phyloP scores from a whole-genome alignment of 495 filamentous ascomycete genomes.

The Terfezia boudieri region DNA sequence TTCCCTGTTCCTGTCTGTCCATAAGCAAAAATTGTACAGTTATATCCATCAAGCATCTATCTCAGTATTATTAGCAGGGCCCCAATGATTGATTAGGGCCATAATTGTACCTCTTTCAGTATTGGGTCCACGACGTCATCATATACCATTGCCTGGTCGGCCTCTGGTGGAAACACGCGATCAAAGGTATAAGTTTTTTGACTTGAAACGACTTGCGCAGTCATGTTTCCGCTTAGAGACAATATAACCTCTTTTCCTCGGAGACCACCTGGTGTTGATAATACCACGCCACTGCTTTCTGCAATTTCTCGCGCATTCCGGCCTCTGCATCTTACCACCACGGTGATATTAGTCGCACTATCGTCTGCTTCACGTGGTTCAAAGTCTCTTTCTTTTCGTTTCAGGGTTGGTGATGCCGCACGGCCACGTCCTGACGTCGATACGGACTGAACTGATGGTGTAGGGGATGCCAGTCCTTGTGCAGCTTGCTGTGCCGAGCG shows the following conservation, averaged over 20 bases:
- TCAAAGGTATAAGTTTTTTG: conserved; percentile 96
- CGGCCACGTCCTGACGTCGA: too few species aligned
- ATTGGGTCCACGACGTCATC: conserved; percentile 87
- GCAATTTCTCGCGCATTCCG: conserved; percentile 76
- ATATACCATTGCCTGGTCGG: conserved; percentile 77
- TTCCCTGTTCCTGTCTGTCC: conserved; percentile 96
- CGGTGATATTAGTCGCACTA: conserved; percentile 88
- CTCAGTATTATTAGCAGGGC: not conserved
- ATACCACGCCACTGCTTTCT: conserved; percentile 81
- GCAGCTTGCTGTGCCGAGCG: too few species aligned
- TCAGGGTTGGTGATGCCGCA: conserved; percentile 29
- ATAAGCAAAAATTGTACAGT: conserved; percentile 97
- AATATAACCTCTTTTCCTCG: conserved; percentile 64
- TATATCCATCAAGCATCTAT: conserved; percentile 87
- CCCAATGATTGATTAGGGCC: not conserved
- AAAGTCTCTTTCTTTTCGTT: conserved; percentile 66
- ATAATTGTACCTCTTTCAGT: conserved; percentile 53
- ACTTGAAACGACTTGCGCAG: conserved; percentile 42
- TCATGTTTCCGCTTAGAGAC: conserved; percentile 51
- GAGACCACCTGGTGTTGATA: conserved; percentile 56
- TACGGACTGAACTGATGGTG: too few species aligned
- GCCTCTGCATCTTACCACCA: conserved; percentile 83
- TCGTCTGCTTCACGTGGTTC: conserved; percentile 35
- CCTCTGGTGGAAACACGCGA: conserved; percentile 86
- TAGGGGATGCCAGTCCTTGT: too few species aligned